phyloP scores from a whole-genome alignment of 176 grass and related monocot species.

The Rhynchospora pubera region DNA sequence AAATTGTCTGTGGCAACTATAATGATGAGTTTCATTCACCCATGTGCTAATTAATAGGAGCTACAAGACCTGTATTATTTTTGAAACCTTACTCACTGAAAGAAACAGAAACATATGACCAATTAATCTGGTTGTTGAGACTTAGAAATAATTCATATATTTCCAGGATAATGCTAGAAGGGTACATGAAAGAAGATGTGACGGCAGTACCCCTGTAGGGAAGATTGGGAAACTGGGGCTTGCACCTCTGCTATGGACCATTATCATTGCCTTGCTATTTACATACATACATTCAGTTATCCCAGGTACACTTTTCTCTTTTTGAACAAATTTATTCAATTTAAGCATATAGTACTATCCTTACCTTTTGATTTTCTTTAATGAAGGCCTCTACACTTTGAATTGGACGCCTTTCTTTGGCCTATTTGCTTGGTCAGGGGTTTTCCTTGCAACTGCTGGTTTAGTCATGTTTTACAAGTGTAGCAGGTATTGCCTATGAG shows the following conservation, averaged over 20 bases:
- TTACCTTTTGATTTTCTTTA: constrained; percentile 20
- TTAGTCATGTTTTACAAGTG: constrained; percentile 94
- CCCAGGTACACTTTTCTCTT: constrained; percentile 41
- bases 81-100: background rate
- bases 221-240: constrained; percentile 82
- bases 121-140: background rate
- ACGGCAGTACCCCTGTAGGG: constrained; percentile 41
- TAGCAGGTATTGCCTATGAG: constrained; percentile 61
- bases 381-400: constrained; percentile 52
- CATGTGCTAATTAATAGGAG: too few relatives aligned
- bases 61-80: too few relatives aligned
- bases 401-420: constrained; percentile 52
- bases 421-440: constrained; percentile 81
- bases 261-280: constrained; percentile 61
- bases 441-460: constrained; percentile 74
- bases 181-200: constrained; percentile 69
- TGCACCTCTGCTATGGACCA: constrained; percentile 80
- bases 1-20: too few relatives aligned
- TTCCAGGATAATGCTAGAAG: constrained; percentile 95
- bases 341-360: background rate
- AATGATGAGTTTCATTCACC: too few relatives aligned
- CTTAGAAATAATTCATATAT: background rate
- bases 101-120: background rate
- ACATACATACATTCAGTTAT: constrained; percentile 77
- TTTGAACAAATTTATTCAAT: background rate